These are phyloP conservation scores for Closterium sp. DNA, from an alignment of 139 green algal genomes.

Conservation along the genomic window DNA sequence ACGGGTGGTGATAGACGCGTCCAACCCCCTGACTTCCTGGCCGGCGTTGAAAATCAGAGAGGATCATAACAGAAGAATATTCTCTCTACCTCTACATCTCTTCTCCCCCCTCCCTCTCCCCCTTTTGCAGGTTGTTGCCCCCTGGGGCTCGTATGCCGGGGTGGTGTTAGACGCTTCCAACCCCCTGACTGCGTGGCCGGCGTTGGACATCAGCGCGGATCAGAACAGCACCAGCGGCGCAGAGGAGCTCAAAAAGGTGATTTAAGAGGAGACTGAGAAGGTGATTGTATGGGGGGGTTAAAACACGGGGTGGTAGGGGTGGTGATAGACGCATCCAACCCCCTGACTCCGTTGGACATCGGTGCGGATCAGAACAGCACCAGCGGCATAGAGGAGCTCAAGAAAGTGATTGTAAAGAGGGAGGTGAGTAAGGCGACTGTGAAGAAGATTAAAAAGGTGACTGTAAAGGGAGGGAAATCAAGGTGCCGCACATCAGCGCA, in stretches of 20 bases:
- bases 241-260: slow-evolving; percentile 11
- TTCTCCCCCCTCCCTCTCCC: too few relatives aligned
- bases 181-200: slow-evolving; percentile 9
- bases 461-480: too few relatives aligned
- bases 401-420: background rate
- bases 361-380: background rate
- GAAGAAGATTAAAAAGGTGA: background rate
- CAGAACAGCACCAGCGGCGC: slow-evolving; percentile 8
- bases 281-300: too few relatives aligned
- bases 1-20: too few relatives aligned
- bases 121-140: background rate
- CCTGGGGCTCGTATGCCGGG: background rate
- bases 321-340: background rate
- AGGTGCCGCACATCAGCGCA: background rate
- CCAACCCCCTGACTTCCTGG: too few relatives aligned
- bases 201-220: slow-evolving; percentile 10
- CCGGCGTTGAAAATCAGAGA: too few relatives aligned
- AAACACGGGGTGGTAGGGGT: background rate
- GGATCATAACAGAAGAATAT: too few relatives aligned
- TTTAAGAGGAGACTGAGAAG: too few relatives aligned
- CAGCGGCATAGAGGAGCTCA: background rate
- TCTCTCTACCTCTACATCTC: background rate
- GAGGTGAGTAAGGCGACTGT: background rate
- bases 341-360: too few relatives aligned
- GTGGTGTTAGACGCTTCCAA: slow-evolving; percentile 16